Conservation (phyloP, 2,329 filamentous ascomycete genomes). For the Leptographium lundbergii region DNA sequence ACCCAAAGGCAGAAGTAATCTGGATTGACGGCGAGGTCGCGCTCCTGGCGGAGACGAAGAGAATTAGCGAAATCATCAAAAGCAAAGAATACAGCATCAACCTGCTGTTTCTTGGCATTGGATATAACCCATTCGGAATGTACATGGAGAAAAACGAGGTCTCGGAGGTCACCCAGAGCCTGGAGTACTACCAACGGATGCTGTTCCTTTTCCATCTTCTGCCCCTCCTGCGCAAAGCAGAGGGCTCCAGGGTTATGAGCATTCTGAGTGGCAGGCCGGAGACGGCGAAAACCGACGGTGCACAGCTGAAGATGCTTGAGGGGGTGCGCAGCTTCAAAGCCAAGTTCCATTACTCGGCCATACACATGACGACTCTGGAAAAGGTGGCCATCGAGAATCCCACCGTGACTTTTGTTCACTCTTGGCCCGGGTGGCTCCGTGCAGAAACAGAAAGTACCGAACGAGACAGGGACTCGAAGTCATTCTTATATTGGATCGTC, state of each 20-base stretch:
- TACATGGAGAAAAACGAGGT: conserved; percentile 12
- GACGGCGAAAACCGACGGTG: conserved; percentile 17
- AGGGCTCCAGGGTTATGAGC: conserved; percentile 21
- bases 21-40: conserved; percentile 30
- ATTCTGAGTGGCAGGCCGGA: conserved; percentile 23
- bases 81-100: conserved; percentile 25
- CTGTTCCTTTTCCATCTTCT: conserved; percentile 26
- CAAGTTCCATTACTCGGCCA: conserved; percentile 18
- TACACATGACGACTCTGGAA: conserved; percentile 21
- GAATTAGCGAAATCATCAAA: conserved; percentile 26
- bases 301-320: conserved; percentile 21
- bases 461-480: conserved; percentile 16
- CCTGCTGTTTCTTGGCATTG: conserved; percentile 29
- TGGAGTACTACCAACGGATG: conserved; percentile 32
- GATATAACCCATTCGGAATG: conserved; percentile 27
- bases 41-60: conserved; percentile 28
- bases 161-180: neutral
- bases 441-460: neutral
- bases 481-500: conserved; percentile 17
- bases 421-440: conserved; percentile 20
- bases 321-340: conserved; percentile 18
- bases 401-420: conserved; percentile 22
- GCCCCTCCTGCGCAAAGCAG: conserved; percentile 21
- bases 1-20: conserved; percentile 26
- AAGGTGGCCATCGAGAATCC: conserved; percentile 20